Evolutionary conservation across 768 basidiomycete species (phyloP).

Genomic region (Asterophora lycoperdoides): DNA sequence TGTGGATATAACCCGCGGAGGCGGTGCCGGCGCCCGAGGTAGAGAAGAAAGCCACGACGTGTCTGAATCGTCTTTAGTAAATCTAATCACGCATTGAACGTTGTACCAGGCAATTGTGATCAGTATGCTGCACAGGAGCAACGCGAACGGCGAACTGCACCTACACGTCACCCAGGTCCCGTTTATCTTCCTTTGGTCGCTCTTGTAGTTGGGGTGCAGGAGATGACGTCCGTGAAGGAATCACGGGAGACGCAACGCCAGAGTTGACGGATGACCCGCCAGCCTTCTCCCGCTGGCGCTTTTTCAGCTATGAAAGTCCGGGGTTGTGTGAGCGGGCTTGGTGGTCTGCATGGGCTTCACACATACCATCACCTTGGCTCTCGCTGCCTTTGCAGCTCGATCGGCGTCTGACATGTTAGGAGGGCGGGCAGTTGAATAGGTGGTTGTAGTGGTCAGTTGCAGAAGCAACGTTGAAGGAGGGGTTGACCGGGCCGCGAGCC

Average conservation of each 20-base stretch:
- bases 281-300: slow-evolving; percentile 71
- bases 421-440: neutral
- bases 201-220: slow-evolving; percentile 41
- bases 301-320: slow-evolving; percentile 58
- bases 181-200: slow-evolving; percentile 39
- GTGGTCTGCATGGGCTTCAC: slow-evolving; percentile 2
- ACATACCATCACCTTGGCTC: slow-evolving; percentile 77
- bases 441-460: neutral
- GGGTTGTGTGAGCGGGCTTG: slow-evolving; percentile 4
- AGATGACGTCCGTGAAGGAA: slow-evolving; percentile 40
- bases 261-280: slow-evolving; percentile 34
- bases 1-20: slow-evolving; percentile 16
- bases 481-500: too few species aligned
- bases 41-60: slow-evolving; percentile 60
- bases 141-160: slow-evolving; percentile 31
- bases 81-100: slow-evolving; percentile 23
- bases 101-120: slow-evolving; percentile 4
- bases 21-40: slow-evolving; percentile 39
- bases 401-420: slow-evolving; percentile 62
- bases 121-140: slow-evolving; percentile 2
- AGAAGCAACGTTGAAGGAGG: too few species aligned
- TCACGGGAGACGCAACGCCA: slow-evolving; percentile 37
- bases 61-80: slow-evolving; percentile 45
- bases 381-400: slow-evolving; percentile 75
- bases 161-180: slow-evolving; percentile 62